A percentile compares a stretch with the other conserved stretches of the same genome.
These are phyloP conservation scores for Crithidia bombi DNA, from an alignment of 208 protist species.

Conservation along the genomic window DNA sequence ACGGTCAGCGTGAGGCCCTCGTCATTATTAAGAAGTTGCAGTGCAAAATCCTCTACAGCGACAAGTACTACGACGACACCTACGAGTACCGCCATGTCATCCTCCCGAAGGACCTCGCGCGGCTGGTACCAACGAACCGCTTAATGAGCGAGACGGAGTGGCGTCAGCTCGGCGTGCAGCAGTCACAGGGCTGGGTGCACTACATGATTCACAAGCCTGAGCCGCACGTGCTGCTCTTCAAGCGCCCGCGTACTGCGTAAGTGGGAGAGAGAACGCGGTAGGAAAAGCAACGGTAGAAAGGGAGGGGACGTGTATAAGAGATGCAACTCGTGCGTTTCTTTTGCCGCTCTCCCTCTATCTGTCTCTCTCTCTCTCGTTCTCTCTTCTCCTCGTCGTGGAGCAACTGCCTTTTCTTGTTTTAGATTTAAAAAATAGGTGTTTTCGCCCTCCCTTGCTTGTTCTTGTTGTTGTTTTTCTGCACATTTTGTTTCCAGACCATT, in stretches of 20 bases:
- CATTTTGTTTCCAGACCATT: no score
- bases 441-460: no score
- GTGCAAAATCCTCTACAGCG: conserved; percentile 95
- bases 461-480: no score
- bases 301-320: no score
- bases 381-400: not conserved
- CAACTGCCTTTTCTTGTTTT: not conserved
- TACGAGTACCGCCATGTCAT: conserved; percentile 99
- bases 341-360: conserved; percentile 2
- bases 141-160: conserved; percentile 97
- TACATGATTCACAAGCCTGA: conserved; percentile 98
- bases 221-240: conserved; percentile 97
- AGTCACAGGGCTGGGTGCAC: conserved; percentile 97
- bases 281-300: no score
- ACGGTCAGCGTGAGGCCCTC: conserved; percentile 66
- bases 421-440: no score
- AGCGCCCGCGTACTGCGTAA: conserved; percentile 69
- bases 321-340: no score
- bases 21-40: conserved; percentile 85
- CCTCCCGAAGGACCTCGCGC: conserved; percentile 95
- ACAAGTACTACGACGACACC: conserved; percentile 96
- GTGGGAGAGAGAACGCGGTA: not conserved
- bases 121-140: conserved; percentile 88
- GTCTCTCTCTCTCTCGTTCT: not conserved
- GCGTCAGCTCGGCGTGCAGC: conserved; percentile 97